Conservation (phyloP, 2,329 filamentous ascomycete genomes). For the Xenosphaeropsis pyriputrescens region DNA sequence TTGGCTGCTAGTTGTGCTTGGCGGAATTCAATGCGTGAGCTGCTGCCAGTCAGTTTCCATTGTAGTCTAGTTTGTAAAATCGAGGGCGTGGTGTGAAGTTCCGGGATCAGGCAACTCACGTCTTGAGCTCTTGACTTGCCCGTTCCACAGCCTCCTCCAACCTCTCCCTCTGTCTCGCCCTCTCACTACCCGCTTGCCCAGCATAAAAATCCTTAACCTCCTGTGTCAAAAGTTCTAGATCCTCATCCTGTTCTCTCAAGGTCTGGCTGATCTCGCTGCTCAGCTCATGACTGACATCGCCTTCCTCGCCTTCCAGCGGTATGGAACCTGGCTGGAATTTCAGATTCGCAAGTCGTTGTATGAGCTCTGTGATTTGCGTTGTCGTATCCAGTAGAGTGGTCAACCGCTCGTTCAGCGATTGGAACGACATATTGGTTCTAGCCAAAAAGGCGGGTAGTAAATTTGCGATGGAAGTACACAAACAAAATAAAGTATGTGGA, state of each 20-base stretch:
- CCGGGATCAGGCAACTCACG: constrained; percentile 29
- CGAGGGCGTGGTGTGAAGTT: not conserved
- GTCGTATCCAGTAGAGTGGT: constrained; percentile 45
- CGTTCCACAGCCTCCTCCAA: constrained; percentile 52
- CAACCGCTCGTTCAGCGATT: constrained; percentile 47
- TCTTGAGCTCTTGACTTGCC: constrained; percentile 55
- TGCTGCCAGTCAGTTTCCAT: not conserved
- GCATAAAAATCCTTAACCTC: constrained; percentile 58
- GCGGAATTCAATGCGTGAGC: constrained; percentile 37
- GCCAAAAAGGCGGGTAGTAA: too few species aligned
- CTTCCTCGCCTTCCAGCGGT: constrained; percentile 26
- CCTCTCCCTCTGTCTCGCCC: constrained; percentile 47
- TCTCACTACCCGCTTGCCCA: constrained; percentile 32
- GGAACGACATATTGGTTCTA: constrained; percentile 35
- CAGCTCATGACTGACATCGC: constrained; percentile 53
- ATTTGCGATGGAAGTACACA: too few species aligned
- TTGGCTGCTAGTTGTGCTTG: constrained; percentile 72
- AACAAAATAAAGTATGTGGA: too few species aligned
- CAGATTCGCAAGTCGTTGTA: constrained; percentile 41
- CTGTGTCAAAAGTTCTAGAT: constrained; percentile 66
- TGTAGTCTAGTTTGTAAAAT: not conserved
- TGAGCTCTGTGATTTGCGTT: constrained; percentile 39
- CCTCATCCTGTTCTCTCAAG: constrained; percentile 67
- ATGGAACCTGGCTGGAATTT: constrained; percentile 43
- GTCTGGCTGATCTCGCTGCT: constrained; percentile 66